Evolutionary conservation across 2,329 filamentous ascomycete genomes (phyloP).

Genomic region (Didymella pomorum): DNA sequence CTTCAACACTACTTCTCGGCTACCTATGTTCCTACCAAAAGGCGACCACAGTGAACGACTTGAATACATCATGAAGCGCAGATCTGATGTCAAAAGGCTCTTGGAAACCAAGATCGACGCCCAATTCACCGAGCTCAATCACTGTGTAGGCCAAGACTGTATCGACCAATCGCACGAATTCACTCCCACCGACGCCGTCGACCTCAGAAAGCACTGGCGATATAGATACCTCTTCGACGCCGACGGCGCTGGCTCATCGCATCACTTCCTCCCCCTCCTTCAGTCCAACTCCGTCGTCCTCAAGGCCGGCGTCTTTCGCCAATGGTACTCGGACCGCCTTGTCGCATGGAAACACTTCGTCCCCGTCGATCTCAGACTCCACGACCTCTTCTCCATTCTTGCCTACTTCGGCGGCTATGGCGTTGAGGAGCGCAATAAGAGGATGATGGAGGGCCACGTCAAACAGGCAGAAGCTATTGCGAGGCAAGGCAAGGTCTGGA

Average conservation of each 20-base stretch:
- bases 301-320: conserved; percentile 74
- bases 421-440: conserved; percentile 33
- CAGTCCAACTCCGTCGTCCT: conserved; percentile 73
- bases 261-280: conserved; percentile 70
- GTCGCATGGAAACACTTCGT: conserved; percentile 83
- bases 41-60: conserved; percentile 63
- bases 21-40: conserved; percentile 45
- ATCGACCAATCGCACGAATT: conserved; percentile 62
- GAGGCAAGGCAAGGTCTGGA: conserved; percentile 42
- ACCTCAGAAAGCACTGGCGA: conserved; percentile 67
- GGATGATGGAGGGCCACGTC: conserved; percentile 36
- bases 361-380: conserved; percentile 75
- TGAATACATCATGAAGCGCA: conserved; percentile 64
- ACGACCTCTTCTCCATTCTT: conserved; percentile 76
- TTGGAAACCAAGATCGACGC: conserved; percentile 62
- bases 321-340: conserved; percentile 81
- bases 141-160: conserved; percentile 64
- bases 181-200: conserved; percentile 53
- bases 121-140: conserved; percentile 64
- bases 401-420: conserved; percentile 68
- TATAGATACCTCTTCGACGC: conserved; percentile 76
- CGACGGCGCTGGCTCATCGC: conserved; percentile 73
- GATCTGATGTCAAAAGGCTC: conserved; percentile 62
- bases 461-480: conserved; percentile 47
- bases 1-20: conserved; percentile 40